Evolutionary conservation across 202 grass and related monocot species (phyloP), one percentile per base, ranked within the genome.

Genomic region (Bolboschoenoplectus hybrid): DNA sequence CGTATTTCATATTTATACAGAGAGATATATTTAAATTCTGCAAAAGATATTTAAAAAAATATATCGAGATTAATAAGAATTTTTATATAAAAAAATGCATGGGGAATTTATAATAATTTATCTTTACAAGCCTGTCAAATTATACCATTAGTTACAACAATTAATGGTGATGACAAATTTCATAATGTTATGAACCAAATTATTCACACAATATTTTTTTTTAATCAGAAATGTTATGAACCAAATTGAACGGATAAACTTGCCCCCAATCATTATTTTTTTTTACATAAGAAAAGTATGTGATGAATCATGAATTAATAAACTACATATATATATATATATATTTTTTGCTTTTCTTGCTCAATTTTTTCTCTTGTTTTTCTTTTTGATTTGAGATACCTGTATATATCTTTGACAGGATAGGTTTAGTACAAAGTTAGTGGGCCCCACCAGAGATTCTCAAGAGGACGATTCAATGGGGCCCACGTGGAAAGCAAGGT

Each of bases 401-500:
- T 11, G 4, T 35, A 44, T 53, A 36, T 36, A 8, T 53, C 11
- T 75, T 75, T 74, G 70, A 74, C 9, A 9, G n/a, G 43, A 80
- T 61, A 39, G 34, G 56, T 3, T 6, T 57, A 3, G 41, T 14
- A 19, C 2, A 63, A 45, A 45, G 45, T 9, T 2, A 63, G 61
- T 82, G 81, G 63, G 26, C 46, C 79, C 43, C 57, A 44, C 13
- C 11, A 46, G 20, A 67, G 52, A 40, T 36, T 7, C 80, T 16
- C 9, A 19, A 65, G 8, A 82, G 1, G 47, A 71, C 63, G 64
- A 69, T 84, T 51, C 81, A 6, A 2, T 19, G 43, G 0, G 81
- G 47, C 19, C 81, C 46, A 84, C 63, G 46, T 84, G 11, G 81
- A 84, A 65, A 84, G 81, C 81, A 56, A 3, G 53, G 47, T 71